These are phyloP conservation scores for Vanrija pseudolonga DNA, from an alignment of 1,284 basidiomycete genomes.

Conservation along the genomic window DNA sequence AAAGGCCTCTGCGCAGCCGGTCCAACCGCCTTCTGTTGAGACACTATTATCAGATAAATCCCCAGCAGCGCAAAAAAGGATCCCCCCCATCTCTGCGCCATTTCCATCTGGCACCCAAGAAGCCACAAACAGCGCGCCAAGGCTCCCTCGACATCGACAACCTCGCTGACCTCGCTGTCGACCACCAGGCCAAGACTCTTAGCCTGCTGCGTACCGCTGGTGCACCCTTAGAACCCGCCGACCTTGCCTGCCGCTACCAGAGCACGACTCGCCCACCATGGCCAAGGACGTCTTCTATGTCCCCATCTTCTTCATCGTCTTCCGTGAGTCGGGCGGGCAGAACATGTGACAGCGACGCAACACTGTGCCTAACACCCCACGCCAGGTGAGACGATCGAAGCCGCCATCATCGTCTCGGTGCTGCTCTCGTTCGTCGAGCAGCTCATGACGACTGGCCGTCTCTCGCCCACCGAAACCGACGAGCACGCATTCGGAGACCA, in stretches of 20 bases:
- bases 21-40: too few species aligned
- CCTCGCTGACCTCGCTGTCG: not conserved
- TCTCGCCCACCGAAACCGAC: conserved; percentile 15
- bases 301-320: conserved; percentile 52
- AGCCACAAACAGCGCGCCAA: not conserved
- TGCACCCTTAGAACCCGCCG: too few species aligned
- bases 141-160: not conserved
- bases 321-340: conserved; percentile 30
- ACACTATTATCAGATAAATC: not conserved
- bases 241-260: too few species aligned
- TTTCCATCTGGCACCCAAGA: not conserved
- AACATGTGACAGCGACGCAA: too few species aligned
- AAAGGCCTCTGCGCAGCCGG: not conserved
- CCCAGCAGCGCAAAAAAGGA: too few species aligned
- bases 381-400: conserved; percentile 49
- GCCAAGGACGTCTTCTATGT: conserved; percentile 45
- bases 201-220: too few species aligned
- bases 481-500: conserved; percentile 3
- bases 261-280: conserved; percentile 25
- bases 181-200: too few species aligned
- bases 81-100: not conserved
- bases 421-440: conserved; percentile 52
- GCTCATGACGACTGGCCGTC: conserved; percentile 44
- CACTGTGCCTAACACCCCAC: not conserved
- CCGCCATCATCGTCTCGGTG: conserved; percentile 49